These are phyloP conservation scores for Capsicum chinense DNA, from an alignment of 257 asterid genomes.

Conservation along the genomic window DNA sequence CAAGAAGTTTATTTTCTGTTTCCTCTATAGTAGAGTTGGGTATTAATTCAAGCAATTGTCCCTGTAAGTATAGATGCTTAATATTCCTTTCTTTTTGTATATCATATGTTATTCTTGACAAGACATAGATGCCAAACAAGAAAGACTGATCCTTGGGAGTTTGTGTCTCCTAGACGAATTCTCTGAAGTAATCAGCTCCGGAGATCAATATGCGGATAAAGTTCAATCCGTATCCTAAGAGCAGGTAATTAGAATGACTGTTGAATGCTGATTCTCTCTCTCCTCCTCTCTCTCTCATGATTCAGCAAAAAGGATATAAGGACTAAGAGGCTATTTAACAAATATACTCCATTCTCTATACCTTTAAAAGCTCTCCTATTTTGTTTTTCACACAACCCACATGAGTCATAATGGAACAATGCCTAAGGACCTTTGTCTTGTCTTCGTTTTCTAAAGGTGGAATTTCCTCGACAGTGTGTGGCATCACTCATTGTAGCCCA, in stretches of 20 bases:
- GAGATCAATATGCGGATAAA: slow-evolving; percentile 16
- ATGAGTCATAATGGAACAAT: not conserved
- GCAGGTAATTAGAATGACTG: slow-evolving; percentile 24
- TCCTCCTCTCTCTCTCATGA: not conserved
- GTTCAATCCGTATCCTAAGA: slow-evolving; percentile 8
- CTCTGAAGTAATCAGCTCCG: slow-evolving; percentile 36
- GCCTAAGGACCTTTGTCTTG: not conserved
- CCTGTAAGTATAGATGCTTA: not conserved
- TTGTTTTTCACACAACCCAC: not conserved
- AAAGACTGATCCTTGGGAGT: slow-evolving; percentile 74
- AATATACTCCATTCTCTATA: not conserved
- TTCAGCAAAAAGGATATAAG: not conserved
- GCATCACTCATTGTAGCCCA: not conserved
- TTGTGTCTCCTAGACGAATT: slow-evolving; percentile 68
- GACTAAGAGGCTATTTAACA: slow-evolving; percentile 9
- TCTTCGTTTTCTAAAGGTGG: not conserved
- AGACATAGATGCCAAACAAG: slow-evolving; percentile 80
- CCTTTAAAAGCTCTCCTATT: not conserved
- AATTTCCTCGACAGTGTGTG: not conserved
- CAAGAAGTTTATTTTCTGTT: slow-evolving; percentile 22
- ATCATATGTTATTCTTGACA: slow-evolving; percentile 51
- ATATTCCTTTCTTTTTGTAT: not conserved
- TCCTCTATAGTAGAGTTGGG: slow-evolving; percentile 14
- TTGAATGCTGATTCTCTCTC: not conserved
- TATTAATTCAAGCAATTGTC: not conserved